Conservation (phyloP, 75 land plant genomes). For the Larix kaempferi region DNA sequence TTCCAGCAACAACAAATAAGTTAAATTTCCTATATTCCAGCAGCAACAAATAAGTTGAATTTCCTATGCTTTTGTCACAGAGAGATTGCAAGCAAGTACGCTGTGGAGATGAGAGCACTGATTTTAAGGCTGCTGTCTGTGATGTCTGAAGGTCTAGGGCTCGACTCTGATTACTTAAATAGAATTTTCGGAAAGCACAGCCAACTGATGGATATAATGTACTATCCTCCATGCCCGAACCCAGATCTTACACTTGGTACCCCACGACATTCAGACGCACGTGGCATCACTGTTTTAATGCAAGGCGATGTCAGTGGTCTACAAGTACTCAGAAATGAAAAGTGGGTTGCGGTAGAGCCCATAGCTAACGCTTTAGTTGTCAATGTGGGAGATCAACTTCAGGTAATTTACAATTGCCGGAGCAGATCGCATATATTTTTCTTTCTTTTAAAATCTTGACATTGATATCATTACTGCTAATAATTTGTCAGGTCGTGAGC, state of each 20-base stretch:
- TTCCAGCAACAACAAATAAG: too few relatives aligned
- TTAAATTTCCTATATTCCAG: not conserved
- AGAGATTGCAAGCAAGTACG: constrained; percentile 29
- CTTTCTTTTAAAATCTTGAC: too few relatives aligned
- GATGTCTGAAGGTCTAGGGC: constrained; percentile 54
- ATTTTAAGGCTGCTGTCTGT: constrained; percentile 28
- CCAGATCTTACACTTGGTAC: constrained; percentile 54
- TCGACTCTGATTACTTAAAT: constrained; percentile 25
- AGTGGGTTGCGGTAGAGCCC: constrained; percentile 22
- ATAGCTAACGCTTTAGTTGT: not conserved
- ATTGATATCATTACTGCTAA: too few relatives aligned
- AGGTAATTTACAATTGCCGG: not conserved
- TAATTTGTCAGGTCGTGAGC: constrained; percentile 18
- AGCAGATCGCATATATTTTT: too few relatives aligned
- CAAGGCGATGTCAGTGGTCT: constrained; percentile 33
- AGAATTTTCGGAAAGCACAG: constrained; percentile 42
- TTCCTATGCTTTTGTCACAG: constrained; percentile 8
- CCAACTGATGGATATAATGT: constrained; percentile 55
- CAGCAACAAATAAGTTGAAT: too few relatives aligned
- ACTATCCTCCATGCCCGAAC: constrained; percentile 71
- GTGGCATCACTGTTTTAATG: constrained; percentile 20
- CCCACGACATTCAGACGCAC: constrained; percentile 17
- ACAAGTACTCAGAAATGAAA: constrained; percentile 11
- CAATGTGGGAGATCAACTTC: not conserved
- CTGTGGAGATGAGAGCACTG: constrained; percentile 22